Base-by-base conservation (phyloP, 768 basidiomycete genomes). In the Pleurotus tuoliensis region DNA sequence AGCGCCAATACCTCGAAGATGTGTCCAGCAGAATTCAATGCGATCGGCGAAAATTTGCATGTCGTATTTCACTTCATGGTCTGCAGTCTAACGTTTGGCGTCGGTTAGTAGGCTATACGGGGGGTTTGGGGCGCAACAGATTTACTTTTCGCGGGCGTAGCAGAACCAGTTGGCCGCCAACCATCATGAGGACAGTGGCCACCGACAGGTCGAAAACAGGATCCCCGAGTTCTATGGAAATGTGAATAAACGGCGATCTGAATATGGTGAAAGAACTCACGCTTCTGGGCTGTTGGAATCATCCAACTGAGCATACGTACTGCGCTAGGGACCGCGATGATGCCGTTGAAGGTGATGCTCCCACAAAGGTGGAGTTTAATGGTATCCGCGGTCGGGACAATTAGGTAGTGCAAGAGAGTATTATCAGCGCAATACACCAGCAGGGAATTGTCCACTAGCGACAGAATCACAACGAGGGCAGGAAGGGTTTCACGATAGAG, bases 1-100 rank as follows among this genome's bases (percentile, higher is more conserved):
- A 2, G 92, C 84, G 5, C 88, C 91, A 40, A 99, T 93, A 1
- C 96, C 96, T 39, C 90, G 84, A 43, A 99, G 77, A 75, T 98
- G 96, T 54, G 95, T 97, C 96, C 96, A 99, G 70, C 95, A 99
- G 66, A 97, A 94, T 67, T 99, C 96, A 61, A 98, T 92, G n/a
- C 88, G 84, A 59, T 97, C 93, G 0, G 96, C 94, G 44, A 99
- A 87, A 30, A 98, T 90, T 67, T 98, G 96, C 80, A 98, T 87
- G 71, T 98, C 96, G 66, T 99, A 99, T 63, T 88, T 92, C 68
- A 96, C 92, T 74, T 98, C 94, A 62, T 91, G 86, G 56, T 84
- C 77, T 1, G 83, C 90, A 2, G 92, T 85, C 91, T 94, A 60
- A 20, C 54, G 37, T 1, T 53, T 5, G 30, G 8, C 8, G 11